Evolutionary conservation across 2,329 filamentous ascomycete species (phyloP).

Genomic region (Thelonectria blattea): DNA sequence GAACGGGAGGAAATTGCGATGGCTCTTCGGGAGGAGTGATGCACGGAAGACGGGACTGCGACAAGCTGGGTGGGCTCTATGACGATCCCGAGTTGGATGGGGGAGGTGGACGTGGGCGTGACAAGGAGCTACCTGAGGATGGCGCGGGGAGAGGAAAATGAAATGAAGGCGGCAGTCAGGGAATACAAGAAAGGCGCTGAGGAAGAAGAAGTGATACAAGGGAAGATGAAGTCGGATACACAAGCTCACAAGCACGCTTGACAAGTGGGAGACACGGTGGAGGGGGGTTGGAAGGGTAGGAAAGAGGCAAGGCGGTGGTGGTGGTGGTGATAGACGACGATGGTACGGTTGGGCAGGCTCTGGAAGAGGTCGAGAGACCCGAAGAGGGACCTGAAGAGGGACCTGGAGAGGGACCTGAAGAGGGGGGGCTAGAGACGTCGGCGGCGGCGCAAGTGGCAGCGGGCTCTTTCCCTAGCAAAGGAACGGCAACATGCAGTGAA

Average conservation of each 20-base stretch:
- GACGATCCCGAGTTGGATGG: constrained; percentile 16
- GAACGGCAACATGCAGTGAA: constrained; percentile 15
- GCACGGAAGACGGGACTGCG: constrained; percentile 20
- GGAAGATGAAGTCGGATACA: constrained; percentile 14
- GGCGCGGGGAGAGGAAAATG: constrained; percentile 13
- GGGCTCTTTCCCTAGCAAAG: constrained; percentile 10
- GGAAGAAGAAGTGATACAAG: constrained; percentile 20
- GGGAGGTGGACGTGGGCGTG: constrained; percentile 5
- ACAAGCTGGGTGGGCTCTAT: constrained; percentile 21
- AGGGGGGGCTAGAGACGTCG: constrained; percentile 13
- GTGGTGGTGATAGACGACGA: constrained; percentile 27
- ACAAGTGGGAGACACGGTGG: constrained; percentile 21
- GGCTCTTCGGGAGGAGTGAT: constrained; percentile 13
- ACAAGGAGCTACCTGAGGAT: constrained; percentile 15
- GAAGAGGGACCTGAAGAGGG: neutral
- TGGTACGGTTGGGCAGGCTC: constrained; percentile 34
- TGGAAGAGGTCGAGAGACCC: constrained; percentile 9
- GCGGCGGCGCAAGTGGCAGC: constrained; percentile 19
- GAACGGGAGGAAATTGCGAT: constrained; percentile 13
- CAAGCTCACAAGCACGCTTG: constrained; percentile 11
- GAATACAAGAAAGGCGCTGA: constrained; percentile 1
- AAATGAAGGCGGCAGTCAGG: neutral
- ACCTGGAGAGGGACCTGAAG: neutral
- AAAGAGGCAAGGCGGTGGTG: constrained; percentile 28
- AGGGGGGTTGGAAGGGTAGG: constrained; percentile 19